Percentiles rank a stretch among this genome's conserved stretches.
Evolutionary conservation across 1,139 yeast genomes (phyloP).

Genomic region (Komagataea norvegica): DNA sequence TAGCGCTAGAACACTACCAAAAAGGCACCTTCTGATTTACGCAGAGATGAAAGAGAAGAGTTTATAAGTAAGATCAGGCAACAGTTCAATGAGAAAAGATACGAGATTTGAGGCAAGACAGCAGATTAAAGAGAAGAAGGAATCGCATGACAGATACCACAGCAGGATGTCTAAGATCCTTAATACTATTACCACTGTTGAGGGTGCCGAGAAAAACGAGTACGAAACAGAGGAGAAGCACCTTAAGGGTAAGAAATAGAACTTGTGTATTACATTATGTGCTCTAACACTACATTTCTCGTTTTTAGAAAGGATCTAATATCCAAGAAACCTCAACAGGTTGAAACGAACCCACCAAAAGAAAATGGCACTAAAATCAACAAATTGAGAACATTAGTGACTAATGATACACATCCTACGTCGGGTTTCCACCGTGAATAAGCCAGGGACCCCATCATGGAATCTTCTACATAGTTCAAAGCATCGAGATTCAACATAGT

Average conservation of each 20-base stretch:
- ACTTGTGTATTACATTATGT: not conserved
- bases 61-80: constrained; percentile 61
- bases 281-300: too few species aligned
- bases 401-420: too few species aligned
- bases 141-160: constrained; percentile 74
- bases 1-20: constrained; percentile 45
- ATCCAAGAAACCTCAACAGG: too few species aligned
- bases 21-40: constrained; percentile 59
- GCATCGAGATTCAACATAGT: too few species aligned
- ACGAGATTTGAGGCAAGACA: constrained; percentile 83
- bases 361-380: too few species aligned
- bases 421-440: too few species aligned
- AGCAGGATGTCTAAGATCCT: constrained; percentile 83
- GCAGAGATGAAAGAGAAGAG: constrained; percentile 60
- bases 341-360: too few species aligned
- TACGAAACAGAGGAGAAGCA: constrained; percentile 80
- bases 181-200: constrained; percentile 82
- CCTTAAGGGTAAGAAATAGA: constrained; percentile 45
- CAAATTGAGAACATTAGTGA: too few species aligned
- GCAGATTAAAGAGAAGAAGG: constrained; percentile 72
- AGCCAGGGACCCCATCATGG: too few species aligned
- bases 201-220: constrained; percentile 90
- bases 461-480: too few species aligned
- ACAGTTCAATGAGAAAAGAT: constrained; percentile 88
- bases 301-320: too few species aligned